These are phyloP conservation scores for Scedosporium dehoogii DNA, from an alignment of 2,329 filamentous ascomycete species.

Conservation along the genomic window DNA sequence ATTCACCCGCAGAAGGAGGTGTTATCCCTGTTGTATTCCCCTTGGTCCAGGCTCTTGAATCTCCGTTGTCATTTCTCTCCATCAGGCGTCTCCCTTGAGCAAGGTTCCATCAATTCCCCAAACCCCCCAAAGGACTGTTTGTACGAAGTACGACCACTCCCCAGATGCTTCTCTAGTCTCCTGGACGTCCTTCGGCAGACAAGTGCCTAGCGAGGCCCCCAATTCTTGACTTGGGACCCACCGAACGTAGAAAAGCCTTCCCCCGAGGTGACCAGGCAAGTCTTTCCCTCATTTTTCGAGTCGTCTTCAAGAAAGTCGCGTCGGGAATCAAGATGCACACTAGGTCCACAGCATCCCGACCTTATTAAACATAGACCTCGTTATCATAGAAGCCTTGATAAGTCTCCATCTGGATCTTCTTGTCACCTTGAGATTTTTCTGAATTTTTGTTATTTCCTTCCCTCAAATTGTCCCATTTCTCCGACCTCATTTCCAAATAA, in stretches of 20 bases:
- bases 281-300: too few relatives aligned
- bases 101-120: background rate
- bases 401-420: background rate
- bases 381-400: background rate
- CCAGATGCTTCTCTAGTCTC: background rate
- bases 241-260: background rate
- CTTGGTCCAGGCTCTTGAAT: background rate
- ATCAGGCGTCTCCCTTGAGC: background rate
- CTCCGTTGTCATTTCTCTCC: background rate
- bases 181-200: conserved; percentile 2
- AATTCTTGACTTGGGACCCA: background rate
- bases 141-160: background rate
- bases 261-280: background rate
- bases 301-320: background rate
- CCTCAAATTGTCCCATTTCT: background rate
- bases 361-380: background rate
- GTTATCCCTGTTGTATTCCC: background rate
- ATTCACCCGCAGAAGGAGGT: background rate
- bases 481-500: background rate
- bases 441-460: background rate
- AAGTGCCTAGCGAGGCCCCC: background rate
- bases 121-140: background rate
- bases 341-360: background rate
- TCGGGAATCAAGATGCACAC: background rate
- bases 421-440: background rate